Base-by-base conservation (phyloP, 495 filamentous ascomycete species). In the Annulohypoxylon bovei region DNA sequence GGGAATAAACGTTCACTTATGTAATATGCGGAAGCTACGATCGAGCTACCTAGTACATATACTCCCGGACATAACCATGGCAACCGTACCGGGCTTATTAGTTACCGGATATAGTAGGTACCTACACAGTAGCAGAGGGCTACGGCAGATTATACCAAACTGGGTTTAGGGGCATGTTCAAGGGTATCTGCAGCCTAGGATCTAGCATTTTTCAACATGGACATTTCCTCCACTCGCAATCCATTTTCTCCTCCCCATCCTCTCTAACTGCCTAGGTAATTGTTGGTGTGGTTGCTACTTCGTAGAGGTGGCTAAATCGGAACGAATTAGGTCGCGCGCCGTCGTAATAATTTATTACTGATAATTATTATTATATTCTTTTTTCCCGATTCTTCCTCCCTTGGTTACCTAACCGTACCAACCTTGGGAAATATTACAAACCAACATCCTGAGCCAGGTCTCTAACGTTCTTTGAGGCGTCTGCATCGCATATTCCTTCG, bases 221-320 rank as follows among this genome's bases (percentile, higher is more conserved):
- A 44, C 12, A 35, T 49, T 60, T 62, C 46, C 47, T 53, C 40
- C 40, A 40, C 47, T 62, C 22, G 28, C 23, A 30, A 22, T 18
- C 27, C 63, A 23, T 39, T 50, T 68, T 61, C 58, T 68, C 65
- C 49, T 69, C 39, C 66, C 53, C 22, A 20, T 33, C 35, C 50
- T 57, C 59, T 53, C 53, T 53, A 53, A 47, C 20, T 11, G n/a
- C 27, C 25, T 6, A 27, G 25, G 23, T 1, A 25, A 12, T 11
- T 39, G 28, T 22, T 23, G 6, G 30, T 65, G 40, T 20, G 33
- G 52, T 23, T 32, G 27, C 40, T 39, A 16, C 44, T 23, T 42
- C 35, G 40, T 6, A 27, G 57, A 53, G 28, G 50, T 59, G 56
- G 63, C 58, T 62, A 47, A 67, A 63, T 63, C 63, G 57, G 58